Base-by-base conservation (phyloP, 176 grass and related monocot species). In the Cenchrus purpureus region DNA sequence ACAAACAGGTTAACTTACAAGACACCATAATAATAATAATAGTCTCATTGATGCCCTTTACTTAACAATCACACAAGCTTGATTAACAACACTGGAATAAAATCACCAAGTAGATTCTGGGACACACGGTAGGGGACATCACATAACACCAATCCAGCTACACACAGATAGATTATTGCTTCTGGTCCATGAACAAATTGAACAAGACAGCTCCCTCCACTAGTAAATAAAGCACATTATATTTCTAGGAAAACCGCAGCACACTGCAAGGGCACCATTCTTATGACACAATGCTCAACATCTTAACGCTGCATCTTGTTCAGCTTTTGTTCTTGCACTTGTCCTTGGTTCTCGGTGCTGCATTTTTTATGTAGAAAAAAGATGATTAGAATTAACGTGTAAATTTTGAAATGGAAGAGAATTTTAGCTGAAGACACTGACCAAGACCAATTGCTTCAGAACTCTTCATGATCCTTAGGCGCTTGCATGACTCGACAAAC, bases 401-500 rank as follows among this genome's bases (percentile, higher is more conserved):
- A 63, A 81, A 65, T 73, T 60, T 90, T 97, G 71, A 54, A 62
- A 43, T 45, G 71, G 34, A 87, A 85, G 79, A 65, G 28, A 88
- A 88, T 55, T 88, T 72, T 29, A 50, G 48, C 34, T 67, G 7
- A 88, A 84, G 52, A 73, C 28, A 92, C 89, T 91, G 52, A 99
- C 97, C 91, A 63, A 99, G 93, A 80, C 93, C 97, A 40, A 96
- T 94, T 65, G 97, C 97, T 89, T 99, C 97, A 31, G 97, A 96
- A 82, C 93, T 89, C 89, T 92, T 99, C 97, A 96, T 99, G 88
- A 99, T 99, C 85, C 97, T 83, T 80, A 99, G 89, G 66, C 97
- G 97, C 66, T 92, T 96, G 93, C 97, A 99, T 84, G 93, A 96
- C 55, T 92, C 93, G 37, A 99, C 97, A 88, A 99, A 99, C 97